Percentiles rank a stretch among this genome's conserved stretches.
Evolutionary conservation across 192 early-diverging fungal genomes (phyloP).

Genomic region (Backusella luteola): DNA sequence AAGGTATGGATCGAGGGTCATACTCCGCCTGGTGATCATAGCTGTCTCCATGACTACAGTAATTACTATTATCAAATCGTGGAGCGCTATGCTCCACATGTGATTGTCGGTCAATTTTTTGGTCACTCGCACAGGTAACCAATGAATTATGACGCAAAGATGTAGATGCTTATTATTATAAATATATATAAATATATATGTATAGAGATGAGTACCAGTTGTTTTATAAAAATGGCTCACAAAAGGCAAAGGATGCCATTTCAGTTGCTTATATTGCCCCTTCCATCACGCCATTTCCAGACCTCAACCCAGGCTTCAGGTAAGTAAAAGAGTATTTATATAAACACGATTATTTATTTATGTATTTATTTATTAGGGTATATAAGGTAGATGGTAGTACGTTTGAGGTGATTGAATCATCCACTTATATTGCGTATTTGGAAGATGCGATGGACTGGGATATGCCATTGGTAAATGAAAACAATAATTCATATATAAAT

Average conservation of each 20-base stretch:
- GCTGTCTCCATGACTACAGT: conserved; percentile 49
- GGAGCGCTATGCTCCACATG: conserved; percentile 51
- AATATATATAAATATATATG: neutral
- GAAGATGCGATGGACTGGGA: conserved; percentile 39
- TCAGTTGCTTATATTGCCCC: conserved; percentile 49
- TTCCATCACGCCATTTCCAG: conserved; percentile 48
- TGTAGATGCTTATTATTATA: neutral
- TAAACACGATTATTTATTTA: neutral
- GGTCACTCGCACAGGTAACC: conserved; percentile 50
- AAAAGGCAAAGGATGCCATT: conserved; percentile 38
- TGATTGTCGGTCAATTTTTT: conserved; percentile 57
- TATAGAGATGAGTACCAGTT: conserved; percentile 50
- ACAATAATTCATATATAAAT: no score
- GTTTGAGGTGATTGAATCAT: conserved; percentile 50
- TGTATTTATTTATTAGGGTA: conserved; percentile 21
- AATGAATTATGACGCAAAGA: no score
- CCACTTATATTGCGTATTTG: conserved; percentile 51
- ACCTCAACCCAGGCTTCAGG: conserved; percentile 56
- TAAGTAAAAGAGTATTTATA: neutral
- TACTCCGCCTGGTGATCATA: conserved; percentile 44
- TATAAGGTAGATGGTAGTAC: conserved; percentile 53
- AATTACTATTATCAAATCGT: conserved; percentile 56
- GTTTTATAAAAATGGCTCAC: conserved; percentile 41
- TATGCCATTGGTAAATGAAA: conserved; percentile 19
- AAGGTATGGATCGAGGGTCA: conserved; percentile 58